Evolutionary conservation across 2,329 filamentous ascomycete species (phyloP).

Genomic region (Fusarium verrucosum): DNA sequence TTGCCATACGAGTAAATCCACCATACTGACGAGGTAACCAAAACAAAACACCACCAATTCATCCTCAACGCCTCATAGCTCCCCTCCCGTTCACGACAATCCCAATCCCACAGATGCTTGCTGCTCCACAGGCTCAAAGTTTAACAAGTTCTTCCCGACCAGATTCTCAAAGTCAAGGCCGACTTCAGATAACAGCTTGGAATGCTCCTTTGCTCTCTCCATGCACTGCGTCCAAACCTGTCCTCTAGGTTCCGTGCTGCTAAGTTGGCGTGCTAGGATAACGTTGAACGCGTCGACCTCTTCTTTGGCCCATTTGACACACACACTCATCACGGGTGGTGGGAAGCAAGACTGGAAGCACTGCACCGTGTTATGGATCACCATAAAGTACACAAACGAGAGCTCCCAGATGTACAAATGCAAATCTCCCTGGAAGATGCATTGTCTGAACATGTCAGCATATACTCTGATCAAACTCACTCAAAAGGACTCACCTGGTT

Average conservation of each 20-base stretch:
- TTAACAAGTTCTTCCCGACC: conserved; percentile 68
- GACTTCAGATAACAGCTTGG: conserved; percentile 81
- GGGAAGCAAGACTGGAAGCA: conserved; percentile 91
- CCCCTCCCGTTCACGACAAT: conserved; percentile 37
- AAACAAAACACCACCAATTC: conserved; percentile 19
- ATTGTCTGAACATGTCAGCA: conserved; percentile 68
- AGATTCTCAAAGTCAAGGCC: conserved; percentile 89
- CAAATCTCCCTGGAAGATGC: conserved; percentile 93
- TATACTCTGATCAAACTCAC: neutral
- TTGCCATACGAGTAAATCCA: conserved; percentile 1
- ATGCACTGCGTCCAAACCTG: conserved; percentile 85
- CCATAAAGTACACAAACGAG: conserved; percentile 93
- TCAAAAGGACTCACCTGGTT: conserved; percentile 68
- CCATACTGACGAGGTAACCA: conserved; percentile 31
- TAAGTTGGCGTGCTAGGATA: conserved; percentile 83
- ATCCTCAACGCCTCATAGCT: conserved; percentile 1
- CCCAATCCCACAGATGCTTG: conserved; percentile 45
- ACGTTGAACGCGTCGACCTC: conserved; percentile 91
- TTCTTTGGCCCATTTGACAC: conserved; percentile 98
- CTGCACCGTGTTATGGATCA: conserved; percentile 91
- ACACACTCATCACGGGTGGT: conserved; percentile 87
- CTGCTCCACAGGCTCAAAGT: conserved; percentile 35
- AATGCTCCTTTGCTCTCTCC: conserved; percentile 81
- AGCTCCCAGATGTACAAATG: conserved; percentile 94
- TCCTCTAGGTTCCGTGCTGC: conserved; percentile 81